A percentile compares a stretch with the other conserved stretches of the same genome.
Conservation (phyloP, 2,329 filamentous ascomycete species). For the Endothia cerciana region DNA sequence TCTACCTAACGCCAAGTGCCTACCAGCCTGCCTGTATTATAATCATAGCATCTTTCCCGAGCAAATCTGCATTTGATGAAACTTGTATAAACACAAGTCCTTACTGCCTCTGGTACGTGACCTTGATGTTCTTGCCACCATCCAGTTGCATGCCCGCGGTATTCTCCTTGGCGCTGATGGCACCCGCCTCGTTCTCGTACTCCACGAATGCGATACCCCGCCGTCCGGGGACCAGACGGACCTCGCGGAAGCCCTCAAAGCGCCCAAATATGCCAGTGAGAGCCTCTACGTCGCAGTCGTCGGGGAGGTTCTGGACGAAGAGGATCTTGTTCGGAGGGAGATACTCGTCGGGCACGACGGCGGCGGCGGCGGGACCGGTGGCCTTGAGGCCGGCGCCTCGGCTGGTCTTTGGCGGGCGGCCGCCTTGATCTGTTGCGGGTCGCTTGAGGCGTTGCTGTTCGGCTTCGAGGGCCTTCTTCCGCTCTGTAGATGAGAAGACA, state of each 20-base stretch:
- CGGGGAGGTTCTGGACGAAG: constrained; percentile 89
- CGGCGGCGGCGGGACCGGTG: constrained; percentile 66
- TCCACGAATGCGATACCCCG: constrained; percentile 94
- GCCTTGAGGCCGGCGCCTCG: constrained; percentile 77
- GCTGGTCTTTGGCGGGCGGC: constrained; percentile 70
- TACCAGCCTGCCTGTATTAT: constrained; percentile 21
- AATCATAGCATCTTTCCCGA: not conserved
- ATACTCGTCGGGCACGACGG: constrained; percentile 94
- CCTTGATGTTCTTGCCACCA: constrained; percentile 80
- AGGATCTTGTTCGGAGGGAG: constrained; percentile 96
- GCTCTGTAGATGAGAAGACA: constrained; percentile 47
- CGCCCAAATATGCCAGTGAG: constrained; percentile 81
- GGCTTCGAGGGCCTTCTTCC: constrained; percentile 81
- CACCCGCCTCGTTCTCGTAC: constrained; percentile 87
- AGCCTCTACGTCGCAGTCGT: constrained; percentile 80
- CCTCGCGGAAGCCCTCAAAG: constrained; percentile 94
- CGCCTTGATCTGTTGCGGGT: constrained; percentile 50
- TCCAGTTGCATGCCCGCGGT: constrained; percentile 84
- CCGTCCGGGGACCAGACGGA: constrained; percentile 83
- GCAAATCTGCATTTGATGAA: not conserved
- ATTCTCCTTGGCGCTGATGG: constrained; percentile 92
- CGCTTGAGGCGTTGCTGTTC: constrained; percentile 78
- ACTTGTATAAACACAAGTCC: not conserved
- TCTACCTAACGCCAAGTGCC: constrained; percentile 20
- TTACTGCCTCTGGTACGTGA: constrained; percentile 93